A percentile compares a stretch with the other conserved stretches of the same genome.
These are phyloP conservation scores for Sporothrix mexicana DNA, from an alignment of 2,329 filamentous ascomycete genomes.

Conservation along the genomic window DNA sequence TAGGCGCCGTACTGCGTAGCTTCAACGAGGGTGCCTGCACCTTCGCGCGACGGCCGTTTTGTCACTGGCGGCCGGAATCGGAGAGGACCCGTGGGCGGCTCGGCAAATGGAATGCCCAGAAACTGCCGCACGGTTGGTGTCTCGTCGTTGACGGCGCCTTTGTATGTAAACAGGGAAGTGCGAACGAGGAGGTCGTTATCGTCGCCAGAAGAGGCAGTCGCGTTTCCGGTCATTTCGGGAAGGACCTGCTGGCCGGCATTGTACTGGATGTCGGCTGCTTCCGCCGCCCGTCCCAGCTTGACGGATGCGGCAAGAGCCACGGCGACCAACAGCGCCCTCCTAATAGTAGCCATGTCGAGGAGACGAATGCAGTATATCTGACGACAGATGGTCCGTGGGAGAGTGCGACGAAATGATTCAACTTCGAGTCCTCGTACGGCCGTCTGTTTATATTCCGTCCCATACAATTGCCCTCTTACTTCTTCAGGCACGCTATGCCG, in stretches of 20 bases:
- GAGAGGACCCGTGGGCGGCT: constrained; percentile 39
- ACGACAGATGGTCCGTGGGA: neutral
- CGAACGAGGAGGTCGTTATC: neutral
- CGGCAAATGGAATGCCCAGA: constrained; percentile 45
- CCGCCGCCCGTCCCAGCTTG: neutral
- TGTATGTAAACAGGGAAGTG: constrained; percentile 1
- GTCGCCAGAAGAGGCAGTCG: neutral
- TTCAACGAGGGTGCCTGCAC: neutral
- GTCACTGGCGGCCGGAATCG: constrained; percentile 40
- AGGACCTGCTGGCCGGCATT: neutral
- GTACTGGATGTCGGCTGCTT: neutral
- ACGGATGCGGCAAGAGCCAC: neutral
- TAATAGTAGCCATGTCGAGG: neutral
- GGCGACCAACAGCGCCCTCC: neutral
- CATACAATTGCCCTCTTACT: no score
- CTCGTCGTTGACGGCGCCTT: constrained; percentile 16
- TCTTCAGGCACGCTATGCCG: no score
- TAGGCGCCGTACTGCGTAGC: neutral
- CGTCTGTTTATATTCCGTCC: no score
- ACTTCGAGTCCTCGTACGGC: no score
- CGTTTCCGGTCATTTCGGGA: neutral
- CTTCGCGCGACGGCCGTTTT: constrained; percentile 30
- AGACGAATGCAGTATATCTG: neutral
- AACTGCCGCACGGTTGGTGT: constrained; percentile 40
- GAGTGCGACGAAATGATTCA: neutral